Evolutionary conservation across 2,329 filamentous ascomycete species (phyloP), one percentile per base, ranked within the genome.

Genomic region (Apiospora hydei): DNA sequence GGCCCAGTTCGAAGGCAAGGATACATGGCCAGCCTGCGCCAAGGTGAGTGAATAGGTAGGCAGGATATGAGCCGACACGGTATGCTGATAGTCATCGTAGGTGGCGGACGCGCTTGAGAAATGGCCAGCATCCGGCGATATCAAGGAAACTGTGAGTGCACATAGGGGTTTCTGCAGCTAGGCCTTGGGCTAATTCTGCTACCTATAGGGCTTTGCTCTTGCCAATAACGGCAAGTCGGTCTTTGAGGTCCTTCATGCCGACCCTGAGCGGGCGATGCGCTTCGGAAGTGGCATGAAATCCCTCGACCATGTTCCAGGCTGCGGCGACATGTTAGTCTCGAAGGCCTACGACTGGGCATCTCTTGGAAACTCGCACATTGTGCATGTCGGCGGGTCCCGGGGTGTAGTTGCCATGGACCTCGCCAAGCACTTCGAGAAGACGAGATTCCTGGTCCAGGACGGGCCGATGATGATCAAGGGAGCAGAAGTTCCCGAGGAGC

Each of bases 301-400:
- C 66, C 8, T 67, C 2, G 66, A 47, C 41, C n/a, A 67, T 14
- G 41, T 67, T 46, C 66, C 66, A 44, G 41, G 44, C 41, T 67
- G 44, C n/a, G 41, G 44, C 66, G 44, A 44, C 41, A 44, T 47
- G 41, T 0, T 26, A 13, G 66, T 67, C 4, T 18, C 16, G 41
- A 34, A 67, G 44, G 66, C 41, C 66, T 67, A 88, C 49, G 86
- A 85, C 64, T 70, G 69, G 69, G 69, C 69, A 14, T 70, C 69
- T 26, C 69, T 70, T 4, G 51, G 69, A 26, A 18, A 43, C 34
- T 88, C 85, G 3, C 88, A 83, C 0, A 80, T 91, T 57, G 88
- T 91, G 6, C 89, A 77, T 70, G 71, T 77, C 51, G 76, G 76
- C 41, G 75, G 74, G 13, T 75, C 72, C 3, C 57, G 72, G 64